Evolutionary conservation across 352 stramenopile genomes (phyloP), one percentile per base, ranked within the genome.

Genomic region (Globisporangium barbulae): DNA sequence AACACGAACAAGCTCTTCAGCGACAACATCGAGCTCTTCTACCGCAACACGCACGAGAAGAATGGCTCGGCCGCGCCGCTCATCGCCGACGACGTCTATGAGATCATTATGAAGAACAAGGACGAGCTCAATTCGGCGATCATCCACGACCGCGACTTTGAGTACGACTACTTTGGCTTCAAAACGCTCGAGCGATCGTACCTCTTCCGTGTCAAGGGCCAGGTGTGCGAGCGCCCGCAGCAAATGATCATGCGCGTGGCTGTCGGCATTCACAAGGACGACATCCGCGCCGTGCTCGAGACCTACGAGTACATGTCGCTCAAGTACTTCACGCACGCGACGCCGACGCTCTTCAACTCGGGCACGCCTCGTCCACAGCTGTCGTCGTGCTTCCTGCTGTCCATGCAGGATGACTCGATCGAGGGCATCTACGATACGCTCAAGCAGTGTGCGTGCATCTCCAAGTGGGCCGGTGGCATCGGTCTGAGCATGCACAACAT

Each of bases 381-480:
- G 71, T 98, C 91, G 39, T 98, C 91, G 39, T 99, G 98, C 79
- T 99, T 99, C 68, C 72, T 99, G 25, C 74, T 99, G 39, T 81
- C 84, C 49, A 99, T 99, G 89, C 98, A 99, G 79, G 96, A 98
- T 42, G 98, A 99, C 79, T 98, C 91, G 19, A 99, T 99, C 69
- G 96, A 99, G 70, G 97, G 97, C 30, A 99, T 99, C 65, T 99
- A 99, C 76, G 96, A 99, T 74, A 99, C 97, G 22, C 85, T 99
- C 39, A 99, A 99, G 80, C 80, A 98, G 68, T 99, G 97, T 70
- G 97, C 98, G 9, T 94, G 96, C 66, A 99, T 99, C 72, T 99
- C 97, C 69, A 99, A 99, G 81, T 99, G 98, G 81, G 97, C 97
- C 0, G 97, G 97, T 30, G 98, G 98, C 17, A 99, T 99, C 71